Evolutionary conservation across 768 basidiomycete genomes (phyloP), one percentile per base, ranked within the genome.

Genomic region (Boletus reticuloceps): DNA sequence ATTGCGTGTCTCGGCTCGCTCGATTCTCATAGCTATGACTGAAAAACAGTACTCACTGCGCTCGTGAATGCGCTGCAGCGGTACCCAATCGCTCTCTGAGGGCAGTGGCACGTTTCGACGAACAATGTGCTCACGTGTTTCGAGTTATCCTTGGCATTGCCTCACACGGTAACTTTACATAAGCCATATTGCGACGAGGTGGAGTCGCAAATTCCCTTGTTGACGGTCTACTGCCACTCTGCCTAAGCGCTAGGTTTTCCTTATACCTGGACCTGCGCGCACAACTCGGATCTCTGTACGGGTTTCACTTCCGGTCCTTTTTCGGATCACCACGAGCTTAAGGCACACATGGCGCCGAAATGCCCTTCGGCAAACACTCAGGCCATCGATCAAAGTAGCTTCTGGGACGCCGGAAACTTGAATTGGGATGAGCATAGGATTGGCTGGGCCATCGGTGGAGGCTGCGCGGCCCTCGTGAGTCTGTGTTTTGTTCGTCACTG

Each of bases 381-480:
- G 25, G 66, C 55, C 1, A 63, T 81, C 25, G 86, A 89, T 69
- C 84, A 89, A 66, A 75, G 77, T 46, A 73, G 70, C 11, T 89
- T 89, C 66, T 89, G 86, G 88, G 72, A 73, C 62, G 59, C 74
- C 0, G 73, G 77, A 37, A 77, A 79, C 12, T 48, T 79, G 20
- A 74, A 85, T 62, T 88, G 84, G 86, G 79, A 82, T 57, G 61
- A 71, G 14, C 85, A 86, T 71, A 75, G 82, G 60, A 83, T 89
- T 67, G 88, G 88, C 47, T 90, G 88, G 88, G 77, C 85, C 11
- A 76, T 90, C 52, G 80, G 87, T 16, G 88, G 88, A 27, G 78
- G 74, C 16, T 86, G 83, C 61, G 72, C 88, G 4, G 67, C 70
- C 39, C 40, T 82, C 32, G 87, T 89, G 60, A 51, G 83, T 75